Evolutionary conservation across 2,329 filamentous ascomycete species (phyloP), one percentile per base, ranked within the genome.

Genomic region (Xylaria polymorpha): DNA sequence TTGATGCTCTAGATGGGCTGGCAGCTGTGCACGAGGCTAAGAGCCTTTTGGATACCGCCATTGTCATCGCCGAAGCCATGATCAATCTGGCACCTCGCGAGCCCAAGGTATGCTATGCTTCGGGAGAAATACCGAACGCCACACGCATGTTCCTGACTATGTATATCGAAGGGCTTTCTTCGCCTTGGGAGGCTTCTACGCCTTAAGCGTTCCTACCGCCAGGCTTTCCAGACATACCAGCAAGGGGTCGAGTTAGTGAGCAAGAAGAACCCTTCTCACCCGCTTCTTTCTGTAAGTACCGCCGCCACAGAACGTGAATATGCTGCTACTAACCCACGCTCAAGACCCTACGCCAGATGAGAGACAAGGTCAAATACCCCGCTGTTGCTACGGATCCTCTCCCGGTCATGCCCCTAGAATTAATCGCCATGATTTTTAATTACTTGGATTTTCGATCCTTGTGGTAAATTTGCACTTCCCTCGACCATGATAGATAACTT

Each of bases 181-280:
- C 77, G 76, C 22, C 70, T 78, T 10, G 77, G 75, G 20, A 77
- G 76, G 69, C 44, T 77, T 29, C 66, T 78, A 37, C 71, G 76
- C 3, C 53, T 74, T 14, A 65, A 74, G 20, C 57, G 65, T 12
- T 62, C 68, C 20, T 67, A 67, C 18, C 60, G 48, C 6, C 63
- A 71, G 0, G 76, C 76, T 2, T 74, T 71, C 50, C 62, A 67
- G 18, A 70, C 65, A 18, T 77, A 77, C 57, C 69, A 70, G 18
- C 73, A 75, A 58, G 76, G 77, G 1, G 67, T 73, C 20, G 66
- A 75, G 48, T 68, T 79, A 18, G 76, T 77, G 43, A 67, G 60
- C 35, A 69, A 71, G 59, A 77, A 74, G 65, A 37, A 74, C 22
- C 69, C 74, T n/a, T 60, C 72, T 39, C 72, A 77, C 61, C 22